These are phyloP conservation scores for Backusella psychrophila DNA, from an alignment of 192 early-diverging fungal genomes.

Conservation along the genomic window DNA sequence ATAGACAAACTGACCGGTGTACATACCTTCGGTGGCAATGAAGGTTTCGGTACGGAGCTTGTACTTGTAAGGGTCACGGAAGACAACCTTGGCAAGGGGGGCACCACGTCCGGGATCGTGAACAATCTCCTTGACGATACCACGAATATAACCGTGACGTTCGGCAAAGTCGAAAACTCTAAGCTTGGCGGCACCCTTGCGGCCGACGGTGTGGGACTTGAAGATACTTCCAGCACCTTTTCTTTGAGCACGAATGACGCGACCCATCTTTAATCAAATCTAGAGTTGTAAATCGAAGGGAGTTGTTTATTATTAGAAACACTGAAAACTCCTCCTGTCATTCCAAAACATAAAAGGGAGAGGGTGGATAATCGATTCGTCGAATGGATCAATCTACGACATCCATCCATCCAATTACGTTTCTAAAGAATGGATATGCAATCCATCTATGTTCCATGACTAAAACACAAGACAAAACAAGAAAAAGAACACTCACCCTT, in stretches of 20 bases:
- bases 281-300: background rate
- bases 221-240: conserved; percentile 97
- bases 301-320: background rate
- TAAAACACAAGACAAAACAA: background rate
- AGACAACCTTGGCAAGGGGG: conserved; percentile 78
- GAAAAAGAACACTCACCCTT: background rate
- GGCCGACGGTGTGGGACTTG: conserved; percentile 90
- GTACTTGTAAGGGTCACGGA: conserved; percentile 55
- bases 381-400: background rate
- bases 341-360: background rate
- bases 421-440: background rate
- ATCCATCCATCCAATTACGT: background rate
- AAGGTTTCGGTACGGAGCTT: conserved; percentile 87
- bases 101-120: conserved; percentile 98
- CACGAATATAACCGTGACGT: conserved; percentile 96
- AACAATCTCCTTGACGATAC: conserved; percentile 98
- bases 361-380: background rate
- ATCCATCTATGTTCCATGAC: background rate
- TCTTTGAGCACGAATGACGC: conserved; percentile 98
- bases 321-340: background rate
- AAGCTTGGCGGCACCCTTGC: conserved; percentile 96
- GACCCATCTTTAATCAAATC: conserved; percentile 74
- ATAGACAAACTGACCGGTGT: conserved; percentile 99
- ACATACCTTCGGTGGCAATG: conserved; percentile 98
- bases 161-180: conserved; percentile 94